These are phyloP conservation scores for Boechera retrofracta DNA, from an alignment of 345 rosid species.

Conservation along the genomic window DNA sequence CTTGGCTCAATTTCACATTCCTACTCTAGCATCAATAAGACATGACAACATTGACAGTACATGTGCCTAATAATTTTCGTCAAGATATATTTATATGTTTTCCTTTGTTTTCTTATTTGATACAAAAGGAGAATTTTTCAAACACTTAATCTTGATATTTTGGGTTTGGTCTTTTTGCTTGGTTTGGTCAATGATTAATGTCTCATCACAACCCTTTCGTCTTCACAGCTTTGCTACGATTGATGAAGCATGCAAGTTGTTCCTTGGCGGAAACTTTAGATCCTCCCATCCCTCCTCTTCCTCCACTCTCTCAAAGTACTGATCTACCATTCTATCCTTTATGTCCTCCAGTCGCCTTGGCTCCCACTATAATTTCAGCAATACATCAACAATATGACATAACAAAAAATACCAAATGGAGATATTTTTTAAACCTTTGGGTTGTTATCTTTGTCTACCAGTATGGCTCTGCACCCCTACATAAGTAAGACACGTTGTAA, in stretches of 20 bases:
- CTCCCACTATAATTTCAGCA: slow-evolving; percentile 58
- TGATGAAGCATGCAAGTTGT: slow-evolving; percentile 51
- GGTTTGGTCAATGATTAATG: neutral
- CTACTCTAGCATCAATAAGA: no score
- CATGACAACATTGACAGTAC: no score
- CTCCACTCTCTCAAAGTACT: slow-evolving; percentile 61
- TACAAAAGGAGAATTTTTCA: neutral
- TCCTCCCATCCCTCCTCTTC: slow-evolving; percentile 56
- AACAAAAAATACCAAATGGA: neutral
- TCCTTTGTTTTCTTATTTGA: neutral
- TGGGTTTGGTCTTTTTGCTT: neutral
- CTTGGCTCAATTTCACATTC: no score
- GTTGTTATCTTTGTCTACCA: slow-evolving; percentile 79
- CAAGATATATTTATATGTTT: no score
- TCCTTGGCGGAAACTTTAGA: slow-evolving; percentile 59
- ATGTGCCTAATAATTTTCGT: no score
- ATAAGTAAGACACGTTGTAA: neutral
- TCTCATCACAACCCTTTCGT: neutral
- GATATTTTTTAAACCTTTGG: slow-evolving; percentile 60
- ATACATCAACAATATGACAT: neutral
- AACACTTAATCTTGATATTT: neutral
- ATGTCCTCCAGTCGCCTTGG: slow-evolving; percentile 64
- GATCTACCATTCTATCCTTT: slow-evolving; percentile 56
- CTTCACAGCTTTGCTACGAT: slow-evolving; percentile 58
- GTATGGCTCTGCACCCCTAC: slow-evolving; percentile 90